Conservation (phyloP, 2,329 filamentous ascomycete genomes). For the Neofusicoccum ribis region DNA sequence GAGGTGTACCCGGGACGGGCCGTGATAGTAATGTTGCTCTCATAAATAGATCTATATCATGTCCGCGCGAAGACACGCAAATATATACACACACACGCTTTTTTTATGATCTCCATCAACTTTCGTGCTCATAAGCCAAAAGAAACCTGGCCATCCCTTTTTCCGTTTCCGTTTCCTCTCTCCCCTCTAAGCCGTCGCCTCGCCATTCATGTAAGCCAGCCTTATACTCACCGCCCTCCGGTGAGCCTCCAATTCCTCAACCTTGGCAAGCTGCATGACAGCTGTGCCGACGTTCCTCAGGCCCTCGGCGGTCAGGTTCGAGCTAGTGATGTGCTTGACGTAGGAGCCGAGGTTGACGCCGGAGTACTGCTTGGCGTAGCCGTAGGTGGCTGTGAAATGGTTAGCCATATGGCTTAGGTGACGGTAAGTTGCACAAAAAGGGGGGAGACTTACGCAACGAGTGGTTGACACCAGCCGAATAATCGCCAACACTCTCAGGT, state of each 20-base stretch:
- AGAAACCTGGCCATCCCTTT: not conserved
- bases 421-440: not conserved
- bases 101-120: not conserved
- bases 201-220: conserved; percentile 39
- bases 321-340: conserved; percentile 96
- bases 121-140: not conserved
- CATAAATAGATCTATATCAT: not conserved
- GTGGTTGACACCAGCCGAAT: conserved; percentile 97
- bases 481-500: conserved; percentile 95
- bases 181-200: not conserved
- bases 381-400: conserved; percentile 74
- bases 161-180: not conserved
- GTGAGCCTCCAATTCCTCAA: conserved; percentile 94
- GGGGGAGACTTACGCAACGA: conserved; percentile 72
- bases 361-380: conserved; percentile 97
- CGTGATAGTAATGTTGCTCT: not conserved
- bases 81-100: conserved; percentile 5
- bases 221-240: conserved; percentile 70
- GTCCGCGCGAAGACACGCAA: conserved; percentile 1
- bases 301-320: conserved; percentile 82
- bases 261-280: conserved; percentile 92
- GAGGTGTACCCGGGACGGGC: too few species aligned
- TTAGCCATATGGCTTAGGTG: not conserved
- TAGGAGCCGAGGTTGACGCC: conserved; percentile 96
- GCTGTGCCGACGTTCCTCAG: conserved; percentile 81